phyloP scores from a whole-genome alignment of 257 asterid genomes.

The Lantana camara region DNA sequence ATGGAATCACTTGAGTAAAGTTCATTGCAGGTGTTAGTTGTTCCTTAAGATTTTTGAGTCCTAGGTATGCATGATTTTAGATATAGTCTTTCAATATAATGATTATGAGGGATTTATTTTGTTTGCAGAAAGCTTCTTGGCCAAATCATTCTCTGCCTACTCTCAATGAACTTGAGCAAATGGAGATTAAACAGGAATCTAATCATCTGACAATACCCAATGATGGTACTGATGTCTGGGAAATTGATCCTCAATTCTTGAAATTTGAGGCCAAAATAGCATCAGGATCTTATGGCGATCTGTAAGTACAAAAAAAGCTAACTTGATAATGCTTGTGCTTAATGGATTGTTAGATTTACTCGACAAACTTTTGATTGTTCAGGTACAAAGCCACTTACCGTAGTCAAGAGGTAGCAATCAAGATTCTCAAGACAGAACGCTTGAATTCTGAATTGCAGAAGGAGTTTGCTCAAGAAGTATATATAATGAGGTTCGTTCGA shows the following conservation, averaged over 20 bases:
- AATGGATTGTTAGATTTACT: slow-evolving; percentile 28
- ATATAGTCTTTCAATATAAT: slow-evolving; percentile 12
- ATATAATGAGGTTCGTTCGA: slow-evolving; percentile 83
- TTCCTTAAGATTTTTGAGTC: slow-evolving; percentile 4
- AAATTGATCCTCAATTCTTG: slow-evolving; percentile 58
- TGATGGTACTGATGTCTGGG: slow-evolving; percentile 81
- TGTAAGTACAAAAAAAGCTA: slow-evolving; percentile 42
- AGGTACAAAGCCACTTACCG: slow-evolving; percentile 88
- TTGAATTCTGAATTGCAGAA: slow-evolving; percentile 78
- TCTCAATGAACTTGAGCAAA: slow-evolving; percentile 37
- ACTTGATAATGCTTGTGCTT: slow-evolving; percentile 21
- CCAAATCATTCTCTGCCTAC: slow-evolving; percentile 46
- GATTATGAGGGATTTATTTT: slow-evolving; percentile 19
- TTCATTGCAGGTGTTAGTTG: neutral
- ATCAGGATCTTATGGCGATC: slow-evolving; percentile 74
- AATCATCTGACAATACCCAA: slow-evolving; percentile 56
- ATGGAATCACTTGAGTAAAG: neutral
- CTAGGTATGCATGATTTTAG: slow-evolving; percentile 15
- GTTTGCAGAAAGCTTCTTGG: slow-evolving; percentile 53
- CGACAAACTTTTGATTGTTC: slow-evolving; percentile 21
- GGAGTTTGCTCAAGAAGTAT: slow-evolving; percentile 97
- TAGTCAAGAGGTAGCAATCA: slow-evolving; percentile 94
- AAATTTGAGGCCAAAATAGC: slow-evolving; percentile 63
- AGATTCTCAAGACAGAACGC: slow-evolving; percentile 92
- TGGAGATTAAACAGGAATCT: slow-evolving; percentile 42